Evolutionary conservation across 139 green algal genomes (phyloP).

Genomic region (Picochlorum sp.): DNA sequence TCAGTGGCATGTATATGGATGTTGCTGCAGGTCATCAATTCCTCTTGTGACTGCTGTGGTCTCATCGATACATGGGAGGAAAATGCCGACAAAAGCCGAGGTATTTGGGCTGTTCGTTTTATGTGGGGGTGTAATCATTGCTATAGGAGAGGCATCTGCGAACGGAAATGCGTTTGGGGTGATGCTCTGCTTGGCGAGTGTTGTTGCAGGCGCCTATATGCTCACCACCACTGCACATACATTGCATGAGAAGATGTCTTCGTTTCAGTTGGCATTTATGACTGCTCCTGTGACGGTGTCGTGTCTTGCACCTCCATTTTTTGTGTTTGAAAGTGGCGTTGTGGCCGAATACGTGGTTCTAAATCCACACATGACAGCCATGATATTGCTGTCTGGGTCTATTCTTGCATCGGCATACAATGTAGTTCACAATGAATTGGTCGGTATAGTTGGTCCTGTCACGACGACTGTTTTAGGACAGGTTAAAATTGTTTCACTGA

Average conservation of each 20-base stretch:
- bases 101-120: constrained; percentile 2
- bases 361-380: not conserved
- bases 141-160: constrained; percentile 8
- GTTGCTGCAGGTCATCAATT: constrained; percentile 2
- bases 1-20: constrained; percentile 4
- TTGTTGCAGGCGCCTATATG: constrained; percentile 2
- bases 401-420: constrained; percentile 3
- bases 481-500: constrained; percentile 7
- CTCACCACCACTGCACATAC: not conserved
- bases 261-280: constrained; percentile 10
- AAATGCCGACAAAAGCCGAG: not conserved
- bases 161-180: constrained; percentile 1
- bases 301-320: constrained; percentile 1
- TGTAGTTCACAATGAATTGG: constrained; percentile 9
- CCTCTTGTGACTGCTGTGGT: constrained; percentile 2
- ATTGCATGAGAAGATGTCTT: not conserved
- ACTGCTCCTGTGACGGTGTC: not conserved
- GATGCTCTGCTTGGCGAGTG: constrained; percentile 1
- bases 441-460: constrained; percentile 4
- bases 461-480: constrained; percentile 8
- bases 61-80: not conserved
- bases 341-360: not conserved
- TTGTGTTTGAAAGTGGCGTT: not conserved
- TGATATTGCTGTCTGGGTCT: not conserved
- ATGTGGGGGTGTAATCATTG: not conserved